Conservation (phyloP, 352 stramenopile species). For the Achlya hypogyna region DNA sequence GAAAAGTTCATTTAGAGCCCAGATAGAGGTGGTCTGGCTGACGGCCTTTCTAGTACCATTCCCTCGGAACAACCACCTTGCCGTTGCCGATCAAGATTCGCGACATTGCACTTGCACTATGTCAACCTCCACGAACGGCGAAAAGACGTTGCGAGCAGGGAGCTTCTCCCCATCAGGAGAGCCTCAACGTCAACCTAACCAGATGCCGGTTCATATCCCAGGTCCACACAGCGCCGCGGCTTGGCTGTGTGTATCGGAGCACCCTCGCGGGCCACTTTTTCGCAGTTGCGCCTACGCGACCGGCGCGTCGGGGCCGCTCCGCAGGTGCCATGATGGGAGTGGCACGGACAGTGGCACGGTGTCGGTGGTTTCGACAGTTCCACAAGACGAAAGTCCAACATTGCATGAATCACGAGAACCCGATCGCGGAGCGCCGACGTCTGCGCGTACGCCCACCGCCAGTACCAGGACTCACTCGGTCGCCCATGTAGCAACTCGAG, state of each 20-base stretch:
- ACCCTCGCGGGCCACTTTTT: too few species aligned
- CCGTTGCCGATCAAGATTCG: background rate
- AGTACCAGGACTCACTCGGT: background rate
- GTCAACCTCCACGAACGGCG: background rate
- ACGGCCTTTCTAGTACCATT: background rate
- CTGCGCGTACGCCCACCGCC: slow-evolving; percentile 5
- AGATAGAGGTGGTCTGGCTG: background rate
- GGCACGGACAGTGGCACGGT: too few species aligned
- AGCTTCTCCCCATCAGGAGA: background rate
- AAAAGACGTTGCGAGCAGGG: slow-evolving; percentile 2
- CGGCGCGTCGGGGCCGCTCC: too few species aligned
- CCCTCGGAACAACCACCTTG: background rate
- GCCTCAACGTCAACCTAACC: slow-evolving; percentile 1
- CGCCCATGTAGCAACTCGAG: slow-evolving; percentile 49
- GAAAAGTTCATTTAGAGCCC: background rate
- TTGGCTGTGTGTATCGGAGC: background rate
- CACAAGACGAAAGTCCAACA: background rate
- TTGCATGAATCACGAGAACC: slow-evolving; percentile 10
- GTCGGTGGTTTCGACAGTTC: background rate
- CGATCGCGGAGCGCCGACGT: slow-evolving; percentile 27
- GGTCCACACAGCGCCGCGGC: background rate
- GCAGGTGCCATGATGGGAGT: too few species aligned
- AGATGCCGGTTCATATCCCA: background rate
- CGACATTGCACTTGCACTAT: background rate
- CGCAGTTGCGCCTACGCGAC: too few species aligned